These are phyloP conservation scores for Paramecium biaurelia DNA, from an alignment of 73 alveolate genomes.

Conservation along the genomic window DNA sequence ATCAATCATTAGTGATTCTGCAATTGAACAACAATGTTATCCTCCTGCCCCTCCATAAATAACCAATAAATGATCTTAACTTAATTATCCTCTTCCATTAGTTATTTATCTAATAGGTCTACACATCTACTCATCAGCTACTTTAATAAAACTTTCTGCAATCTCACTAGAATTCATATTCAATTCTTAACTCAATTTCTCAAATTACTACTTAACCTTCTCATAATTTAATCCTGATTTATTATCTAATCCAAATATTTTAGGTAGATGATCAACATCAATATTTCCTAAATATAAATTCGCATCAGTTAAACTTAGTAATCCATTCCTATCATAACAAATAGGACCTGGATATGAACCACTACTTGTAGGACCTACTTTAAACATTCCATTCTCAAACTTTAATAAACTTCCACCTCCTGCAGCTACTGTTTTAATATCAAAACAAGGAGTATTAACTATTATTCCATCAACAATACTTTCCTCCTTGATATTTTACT, in stretches of 20 bases:
- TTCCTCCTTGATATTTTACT: conserved; percentile 60
- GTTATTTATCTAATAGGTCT: conserved; percentile 88
- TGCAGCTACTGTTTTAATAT: conserved; percentile 93
- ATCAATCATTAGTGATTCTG: conserved; percentile 78
- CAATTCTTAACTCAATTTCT: conserved; percentile 58
- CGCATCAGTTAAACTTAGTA: conserved; percentile 87
- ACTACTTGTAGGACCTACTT: conserved; percentile 92
- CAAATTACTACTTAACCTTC: conserved; percentile 63
- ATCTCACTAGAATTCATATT: conserved; percentile 60
- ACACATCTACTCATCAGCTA: conserved; percentile 92
- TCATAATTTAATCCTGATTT: conserved; percentile 70
- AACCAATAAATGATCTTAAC: conserved; percentile 73
- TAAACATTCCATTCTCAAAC: conserved; percentile 77
- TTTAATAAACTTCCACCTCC: conserved; percentile 92
- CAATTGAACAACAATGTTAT: conserved; percentile 89
- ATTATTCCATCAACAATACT: conserved; percentile 79
- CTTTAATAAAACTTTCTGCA: conserved; percentile 84
- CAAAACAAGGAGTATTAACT: conserved; percentile 84
- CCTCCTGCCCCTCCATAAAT: conserved; percentile 97
- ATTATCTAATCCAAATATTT: conserved; percentile 80
- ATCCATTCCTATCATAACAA: conserved; percentile 83
- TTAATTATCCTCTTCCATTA: conserved; percentile 82
- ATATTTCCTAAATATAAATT: conserved; percentile 73
- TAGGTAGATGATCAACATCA: conserved; percentile 84
- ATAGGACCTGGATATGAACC: conserved; percentile 96